Percentiles rank a stretch among this genome's conserved stretches.
These are phyloP conservation scores for Stephanodiscus minutulus DNA, from an alignment of 108 stramenopile genomes.

Conservation along the genomic window DNA sequence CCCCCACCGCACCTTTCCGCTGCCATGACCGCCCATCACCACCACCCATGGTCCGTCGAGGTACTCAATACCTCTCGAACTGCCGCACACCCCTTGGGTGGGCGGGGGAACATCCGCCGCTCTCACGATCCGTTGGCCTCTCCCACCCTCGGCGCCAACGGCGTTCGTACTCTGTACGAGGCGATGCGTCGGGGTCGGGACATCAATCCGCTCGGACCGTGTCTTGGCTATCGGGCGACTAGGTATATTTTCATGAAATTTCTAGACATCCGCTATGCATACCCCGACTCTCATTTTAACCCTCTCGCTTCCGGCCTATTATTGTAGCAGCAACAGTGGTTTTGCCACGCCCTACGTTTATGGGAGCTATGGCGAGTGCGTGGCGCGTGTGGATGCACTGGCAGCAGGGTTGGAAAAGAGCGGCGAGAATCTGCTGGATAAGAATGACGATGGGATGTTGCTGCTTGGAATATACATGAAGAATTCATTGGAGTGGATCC, in stretches of 20 bases:
- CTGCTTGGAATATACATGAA: constrained; percentile 89
- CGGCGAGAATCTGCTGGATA: constrained; percentile 52
- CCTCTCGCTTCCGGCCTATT: background rate
- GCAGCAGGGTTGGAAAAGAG: constrained; percentile 74
- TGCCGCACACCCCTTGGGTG: constrained; percentile 9
- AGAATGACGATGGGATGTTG: constrained; percentile 70
- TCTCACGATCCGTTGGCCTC: constrained; percentile 51
- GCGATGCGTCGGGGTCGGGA: constrained; percentile 70
- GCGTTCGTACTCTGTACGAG: constrained; percentile 82
- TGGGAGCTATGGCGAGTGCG: constrained; percentile 72
- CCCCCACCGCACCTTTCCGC: too few relatives aligned
- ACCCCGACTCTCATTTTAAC: background rate
- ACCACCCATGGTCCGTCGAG: constrained; percentile 46
- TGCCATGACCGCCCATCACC: constrained; percentile 3
- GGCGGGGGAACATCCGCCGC: constrained; percentile 46
- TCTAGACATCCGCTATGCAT: background rate
- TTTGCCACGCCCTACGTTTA: constrained; percentile 88
- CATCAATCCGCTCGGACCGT: constrained; percentile 81
- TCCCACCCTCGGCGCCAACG: constrained; percentile 64
- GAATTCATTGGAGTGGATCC: constrained; percentile 94
- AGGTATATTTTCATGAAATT: background rate
- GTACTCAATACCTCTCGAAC: constrained; percentile 36
- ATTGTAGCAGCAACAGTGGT: constrained; percentile 51
- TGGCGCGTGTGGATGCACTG: constrained; percentile 76
- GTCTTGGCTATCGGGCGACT: constrained; percentile 79